Conservation (phyloP, 192 early-diverging fungal genomes). For the Phycomyces nitens region DNA sequence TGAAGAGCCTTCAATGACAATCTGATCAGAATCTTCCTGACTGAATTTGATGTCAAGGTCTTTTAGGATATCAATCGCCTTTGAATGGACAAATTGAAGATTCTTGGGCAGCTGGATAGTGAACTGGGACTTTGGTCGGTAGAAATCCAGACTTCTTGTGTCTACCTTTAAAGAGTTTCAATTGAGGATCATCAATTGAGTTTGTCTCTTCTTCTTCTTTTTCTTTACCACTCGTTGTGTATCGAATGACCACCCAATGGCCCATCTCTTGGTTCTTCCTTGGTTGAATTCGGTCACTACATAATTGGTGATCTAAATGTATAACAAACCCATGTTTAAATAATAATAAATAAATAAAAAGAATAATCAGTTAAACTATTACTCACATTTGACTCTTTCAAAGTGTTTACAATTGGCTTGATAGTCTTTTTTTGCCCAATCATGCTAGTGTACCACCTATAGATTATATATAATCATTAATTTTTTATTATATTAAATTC, state of each 20-base stretch:
- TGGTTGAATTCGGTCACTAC: conserved; percentile 53
- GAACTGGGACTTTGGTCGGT: conserved; percentile 20
- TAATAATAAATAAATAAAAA: background rate
- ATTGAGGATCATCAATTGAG: too few relatives aligned
- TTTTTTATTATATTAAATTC: too few relatives aligned
- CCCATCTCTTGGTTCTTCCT: conserved; percentile 53
- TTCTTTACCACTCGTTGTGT: conserved; percentile 29
- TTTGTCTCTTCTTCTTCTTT: too few relatives aligned
- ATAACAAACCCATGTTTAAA: too few relatives aligned
- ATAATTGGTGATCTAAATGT: conserved; percentile 51
- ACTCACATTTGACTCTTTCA: conserved; percentile 43
- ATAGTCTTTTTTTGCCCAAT: conserved; percentile 63
- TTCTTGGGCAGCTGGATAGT: background rate
- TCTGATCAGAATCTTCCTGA: background rate
- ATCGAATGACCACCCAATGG: conserved; percentile 54
- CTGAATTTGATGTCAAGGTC: conserved; percentile 7
- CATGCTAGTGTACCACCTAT: conserved; percentile 79
- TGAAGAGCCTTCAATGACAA: background rate
- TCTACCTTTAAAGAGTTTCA: too few relatives aligned
- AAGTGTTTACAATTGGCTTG: conserved; percentile 31
- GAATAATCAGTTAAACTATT: background rate
- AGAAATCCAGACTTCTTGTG: conserved; percentile 7
- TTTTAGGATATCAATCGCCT: background rate
- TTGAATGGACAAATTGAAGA: background rate
- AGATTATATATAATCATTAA: background rate